Percentiles rank a stretch among this genome's conserved stretches.
These are phyloP conservation scores for Claviceps fusiformis DNA, from an alignment of 2,329 filamentous ascomycete species.

Conservation along the genomic window DNA sequence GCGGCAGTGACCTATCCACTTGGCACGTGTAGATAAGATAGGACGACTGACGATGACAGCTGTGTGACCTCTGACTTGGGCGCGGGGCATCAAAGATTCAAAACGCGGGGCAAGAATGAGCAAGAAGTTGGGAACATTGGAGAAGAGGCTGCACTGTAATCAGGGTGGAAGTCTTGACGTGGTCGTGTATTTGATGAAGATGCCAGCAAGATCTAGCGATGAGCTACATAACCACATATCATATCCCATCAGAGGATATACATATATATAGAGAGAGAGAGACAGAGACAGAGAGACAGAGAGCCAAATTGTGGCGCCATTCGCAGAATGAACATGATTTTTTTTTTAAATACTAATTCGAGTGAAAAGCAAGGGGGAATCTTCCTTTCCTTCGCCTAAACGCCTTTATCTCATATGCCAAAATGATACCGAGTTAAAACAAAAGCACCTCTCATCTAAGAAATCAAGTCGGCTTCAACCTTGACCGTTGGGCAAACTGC, in stretches of 20 bases:
- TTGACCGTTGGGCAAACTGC: not conserved
- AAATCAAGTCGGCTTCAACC: not conserved
- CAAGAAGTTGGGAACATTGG: not conserved
- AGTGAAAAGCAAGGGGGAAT: conserved; percentile 13
- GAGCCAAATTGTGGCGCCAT: not conserved
- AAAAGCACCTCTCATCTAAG: not conserved
- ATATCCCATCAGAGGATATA: too few species aligned
- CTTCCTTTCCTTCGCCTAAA: conserved; percentile 11
- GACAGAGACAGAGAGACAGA: too few species aligned
- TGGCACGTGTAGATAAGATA: conserved; percentile 3
- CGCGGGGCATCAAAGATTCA: not conserved
- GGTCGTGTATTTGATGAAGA: too few species aligned
- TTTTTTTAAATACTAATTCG: not conserved
- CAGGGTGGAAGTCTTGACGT: too few species aligned
- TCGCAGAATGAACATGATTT: not conserved
- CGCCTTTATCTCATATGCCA: conserved; percentile 9
- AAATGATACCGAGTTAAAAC: conserved; percentile 2
- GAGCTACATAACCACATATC: too few species aligned
- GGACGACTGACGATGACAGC: too few species aligned
- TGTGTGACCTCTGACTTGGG: not conserved
- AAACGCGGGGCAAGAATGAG: not conserved
- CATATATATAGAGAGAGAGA: too few species aligned
- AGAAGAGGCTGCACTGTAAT: too few species aligned
- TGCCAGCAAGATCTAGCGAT: too few species aligned
- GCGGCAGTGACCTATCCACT: not conserved